Evolutionary conservation across 192 early-diverging fungal genomes (phyloP), one percentile per base, ranked within the genome.

Genomic region (Coemansia sp.): DNA sequence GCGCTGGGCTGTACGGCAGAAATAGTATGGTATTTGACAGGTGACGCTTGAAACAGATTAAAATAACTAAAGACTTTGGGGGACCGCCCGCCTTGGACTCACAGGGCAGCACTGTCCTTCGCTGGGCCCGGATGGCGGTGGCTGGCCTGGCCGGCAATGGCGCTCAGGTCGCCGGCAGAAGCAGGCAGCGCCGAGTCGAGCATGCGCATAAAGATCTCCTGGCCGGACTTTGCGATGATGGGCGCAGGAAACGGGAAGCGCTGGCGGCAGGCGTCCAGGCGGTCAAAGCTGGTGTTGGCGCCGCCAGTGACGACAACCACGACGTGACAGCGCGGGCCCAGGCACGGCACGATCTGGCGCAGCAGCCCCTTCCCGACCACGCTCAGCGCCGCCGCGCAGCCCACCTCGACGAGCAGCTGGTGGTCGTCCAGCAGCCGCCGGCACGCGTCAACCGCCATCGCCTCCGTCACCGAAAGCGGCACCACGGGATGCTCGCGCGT

Each of bases 221-320:
- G 76, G 0, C 88, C 88, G 21, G 83, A 86, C 58, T 85, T 84
- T 30, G 87, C 88, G 59, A 88, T 83, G 24, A 85, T 88, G 16
- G 87, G 83, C 23, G 88, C 73, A 11, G 73, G 80, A 29, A 80
- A 81, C 5, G 82, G 68, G 53, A 85, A 88, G 52, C 78, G 72
- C 52, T 83, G 75, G 28, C 83, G 82, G 60, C 74, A 88, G 8
- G 79, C 56, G 19, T 84, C 80, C 32, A 90, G 54, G 43, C 79
- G 65, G 6, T 82, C 83, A 35, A 91, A 71, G 54, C 60, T 82
- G 23, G 87, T 84, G 60, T 89, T 85, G 33, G 84, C 84, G 0
- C 89, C 87, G 23, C 89, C 89, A 54, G 84, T 84, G 29, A 89
- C 83, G 30, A 91, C 67, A 11, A 91, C 76, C 5, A 91, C 87